Percentiles rank a stretch among this genome's conserved stretches.
These are phyloP conservation scores for Tillandsia fasciculata DNA, from an alignment of 176 grass and related monocot genomes.

Conservation along the genomic window DNA sequence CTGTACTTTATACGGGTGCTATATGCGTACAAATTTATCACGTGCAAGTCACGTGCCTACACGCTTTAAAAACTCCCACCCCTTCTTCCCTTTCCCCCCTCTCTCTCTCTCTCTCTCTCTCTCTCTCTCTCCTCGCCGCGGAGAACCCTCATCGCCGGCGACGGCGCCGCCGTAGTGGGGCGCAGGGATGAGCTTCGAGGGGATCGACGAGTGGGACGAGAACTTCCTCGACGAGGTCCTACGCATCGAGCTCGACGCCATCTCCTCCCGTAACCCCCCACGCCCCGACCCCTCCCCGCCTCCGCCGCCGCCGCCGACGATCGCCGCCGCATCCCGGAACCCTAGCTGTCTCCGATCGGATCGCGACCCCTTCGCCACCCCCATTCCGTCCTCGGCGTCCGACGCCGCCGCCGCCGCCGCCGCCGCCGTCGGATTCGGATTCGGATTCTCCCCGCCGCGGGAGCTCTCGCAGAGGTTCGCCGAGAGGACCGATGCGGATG, in stretches of 20 bases:
- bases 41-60: too few relatives aligned
- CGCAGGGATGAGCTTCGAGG: conserved; percentile 37
- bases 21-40: too few relatives aligned
- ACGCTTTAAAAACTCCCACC: too few relatives aligned
- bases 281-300: neutral
- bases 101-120: too few relatives aligned
- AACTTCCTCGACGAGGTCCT: conserved; percentile 19
- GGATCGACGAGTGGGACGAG: conserved; percentile 27
- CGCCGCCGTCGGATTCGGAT: neutral
- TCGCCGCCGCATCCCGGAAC: neutral
- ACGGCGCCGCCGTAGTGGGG: neutral
- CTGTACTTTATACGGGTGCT: too few relatives aligned
- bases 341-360: neutral
- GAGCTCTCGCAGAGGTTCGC: conserved; percentile 37
- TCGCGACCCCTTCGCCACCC: neutral
- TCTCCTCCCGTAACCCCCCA: conserved; percentile 37
- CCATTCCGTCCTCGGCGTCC: neutral
- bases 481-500: neutral
- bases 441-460: conserved; percentile 45
- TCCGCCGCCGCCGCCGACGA: neutral
- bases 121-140: too few relatives aligned
- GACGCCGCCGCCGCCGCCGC: neutral
- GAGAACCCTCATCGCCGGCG: neutral
- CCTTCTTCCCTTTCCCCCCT: too few relatives aligned
- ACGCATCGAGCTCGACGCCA: conserved; percentile 1